Base-by-base conservation (phyloP, 257 asterid genomes). In the Dorcoceras hygrometricum region DNA sequence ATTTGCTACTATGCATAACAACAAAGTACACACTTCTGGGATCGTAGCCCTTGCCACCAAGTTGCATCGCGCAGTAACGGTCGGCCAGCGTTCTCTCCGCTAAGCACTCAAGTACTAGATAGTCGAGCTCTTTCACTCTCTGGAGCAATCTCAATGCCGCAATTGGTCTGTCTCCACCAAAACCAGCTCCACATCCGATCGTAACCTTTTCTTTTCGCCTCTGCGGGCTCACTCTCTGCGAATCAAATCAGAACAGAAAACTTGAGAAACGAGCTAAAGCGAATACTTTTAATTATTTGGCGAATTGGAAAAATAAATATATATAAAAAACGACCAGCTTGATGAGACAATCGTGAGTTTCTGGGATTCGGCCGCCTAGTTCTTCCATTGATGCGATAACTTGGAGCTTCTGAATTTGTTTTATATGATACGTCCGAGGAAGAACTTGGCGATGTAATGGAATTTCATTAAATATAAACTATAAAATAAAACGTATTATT, bases 11-110 rank as follows among this genome's bases (percentile, higher is more conserved):
- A 65, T 65, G 53, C 68, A 54, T 63, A 26, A 32, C 19, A 65
- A 24, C 68, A 31, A 23, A 1, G 1, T 32, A 82, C 95, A 62
- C 86, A 93, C 97, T 80, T 36, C 95, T 95, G 74, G 99, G 96
- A 80, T 94, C 99, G 66, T 83, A 90, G 34, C 97, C 99, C 79
- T 70, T 66, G 76, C 96, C 96, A 71, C 92, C 89, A 46, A 83
- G 73, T 43, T 79, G 87, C 81, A 82, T 76, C 3, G 82, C 83
- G 51, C 57, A 71, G 82, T 69, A 78, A 14, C 97, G 97, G 73
- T 94, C 99, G 12, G 99, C 97, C 69, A 94, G 94, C 61, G 99
- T 94, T 69, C 99, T 97, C 73, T 94, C 99, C 65, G 99, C 99
- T 60, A 90, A 82, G 86, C 99, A 94, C 73, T 94, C 99, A 63